A percentile compares a stretch with the other conserved stretches of the same genome.
Conservation (phyloP, 2,329 filamentous ascomycete genomes). For the Beauveria sp. region DNA sequence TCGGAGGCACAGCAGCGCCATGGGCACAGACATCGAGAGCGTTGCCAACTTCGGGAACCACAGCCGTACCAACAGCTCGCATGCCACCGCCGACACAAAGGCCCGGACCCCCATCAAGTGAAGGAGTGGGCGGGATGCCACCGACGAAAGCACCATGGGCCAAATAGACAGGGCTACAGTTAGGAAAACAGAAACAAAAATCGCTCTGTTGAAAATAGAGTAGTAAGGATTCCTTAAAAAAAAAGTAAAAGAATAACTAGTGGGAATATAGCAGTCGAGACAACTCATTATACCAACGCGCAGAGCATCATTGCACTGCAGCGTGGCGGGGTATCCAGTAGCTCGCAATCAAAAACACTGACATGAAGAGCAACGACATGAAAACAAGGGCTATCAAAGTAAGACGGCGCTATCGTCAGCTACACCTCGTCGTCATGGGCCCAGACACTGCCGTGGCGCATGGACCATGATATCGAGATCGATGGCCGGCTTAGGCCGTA, state of each 20-base stretch:
- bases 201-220: not conserved
- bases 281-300: slow-evolving; percentile 6
- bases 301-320: not conserved
- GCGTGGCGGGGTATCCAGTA: slow-evolving; percentile 13
- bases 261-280: slow-evolving; percentile 5
- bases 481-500: slow-evolving; percentile 11
- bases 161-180: slow-evolving; percentile 19
- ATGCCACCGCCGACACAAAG: slow-evolving; percentile 1
- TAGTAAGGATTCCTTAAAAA: not conserved
- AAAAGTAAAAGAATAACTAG: not conserved
- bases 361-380: slow-evolving; percentile 1
- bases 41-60: slow-evolving; percentile 21
- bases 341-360: slow-evolving; percentile 1
- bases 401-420: slow-evolving; percentile 6
- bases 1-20: slow-evolving; percentile 17
- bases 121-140: not conserved
- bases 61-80: not conserved
- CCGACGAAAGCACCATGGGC: slow-evolving; percentile 41
- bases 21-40: slow-evolving; percentile 34
- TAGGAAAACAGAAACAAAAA: not conserved
- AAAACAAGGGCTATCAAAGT: not conserved
- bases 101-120: not conserved
- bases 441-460: not conserved
- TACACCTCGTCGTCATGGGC: not conserved
- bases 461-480: not conserved